Evolutionary conservation across 2,329 filamentous ascomycete species (phyloP).

Genomic region (Colletotrichum tofieldiae): DNA sequence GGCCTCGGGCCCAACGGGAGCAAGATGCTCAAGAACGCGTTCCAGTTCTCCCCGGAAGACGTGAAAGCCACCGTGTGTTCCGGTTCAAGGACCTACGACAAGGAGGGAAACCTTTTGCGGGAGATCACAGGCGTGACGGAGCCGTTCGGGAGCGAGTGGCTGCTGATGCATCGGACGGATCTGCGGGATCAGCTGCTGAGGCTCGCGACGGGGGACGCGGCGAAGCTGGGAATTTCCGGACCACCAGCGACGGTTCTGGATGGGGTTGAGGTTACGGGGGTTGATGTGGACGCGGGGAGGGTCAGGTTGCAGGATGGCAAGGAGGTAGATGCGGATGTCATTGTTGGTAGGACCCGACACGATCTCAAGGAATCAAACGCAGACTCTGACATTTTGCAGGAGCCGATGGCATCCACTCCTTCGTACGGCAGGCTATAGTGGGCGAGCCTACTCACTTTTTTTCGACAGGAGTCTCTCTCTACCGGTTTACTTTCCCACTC

Average conservation of each 20-base stretch:
- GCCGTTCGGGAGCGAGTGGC: constrained; percentile 38
- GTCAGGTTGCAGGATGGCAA: constrained; percentile 19
- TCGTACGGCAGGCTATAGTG: constrained; percentile 19
- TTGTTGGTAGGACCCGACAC: constrained; percentile 24
- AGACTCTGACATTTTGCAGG: constrained; percentile 9
- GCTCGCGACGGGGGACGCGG: constrained; percentile 36
- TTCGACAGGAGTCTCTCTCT: constrained; percentile 26
- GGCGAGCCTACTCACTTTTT: constrained; percentile 11
- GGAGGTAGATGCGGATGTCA: constrained; percentile 18
- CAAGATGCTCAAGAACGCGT: constrained; percentile 37
- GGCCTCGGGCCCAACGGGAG: constrained; percentile 37
- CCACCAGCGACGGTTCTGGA: constrained; percentile 22
- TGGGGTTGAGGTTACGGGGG: constrained; percentile 4
- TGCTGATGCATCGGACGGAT: constrained; percentile 30
- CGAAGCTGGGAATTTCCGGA: constrained; percentile 28
- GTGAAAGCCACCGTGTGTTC: constrained; percentile 28
- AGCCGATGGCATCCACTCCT: constrained; percentile 36
- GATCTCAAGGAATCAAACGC: background rate
- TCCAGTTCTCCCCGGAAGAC: constrained; percentile 11
- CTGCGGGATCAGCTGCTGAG: constrained; percentile 19
- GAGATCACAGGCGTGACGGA: constrained; percentile 36
- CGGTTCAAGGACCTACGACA: constrained; percentile 34
- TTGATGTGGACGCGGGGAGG: constrained; percentile 27
- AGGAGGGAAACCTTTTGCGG: constrained; percentile 32
- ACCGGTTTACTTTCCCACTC: constrained; percentile 31